Base-by-base conservation (phyloP, 768 basidiomycete species). In the Inosperma sp. region DNA sequence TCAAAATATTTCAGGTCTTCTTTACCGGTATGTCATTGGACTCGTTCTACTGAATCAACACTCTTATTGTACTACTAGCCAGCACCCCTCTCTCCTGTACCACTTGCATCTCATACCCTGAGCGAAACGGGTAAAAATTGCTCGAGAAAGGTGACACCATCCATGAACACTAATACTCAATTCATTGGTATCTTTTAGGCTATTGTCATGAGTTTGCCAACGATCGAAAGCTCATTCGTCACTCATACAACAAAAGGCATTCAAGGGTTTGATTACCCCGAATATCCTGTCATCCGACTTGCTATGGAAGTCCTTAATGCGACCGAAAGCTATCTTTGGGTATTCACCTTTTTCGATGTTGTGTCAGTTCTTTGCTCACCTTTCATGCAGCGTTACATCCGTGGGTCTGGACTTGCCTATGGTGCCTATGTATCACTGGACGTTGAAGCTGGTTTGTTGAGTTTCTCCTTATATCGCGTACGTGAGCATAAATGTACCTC, bases 401-500 rank as follows among this genome's bases (percentile, higher is more conserved):
- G 96, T 34, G 96, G 96, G 6, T 86, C 91, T 49, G 96, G 96
- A 17, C 71, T 99, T 27, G 96, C 96, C 4, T 98, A 96, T 57
- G 91, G 93, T n/a, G 91, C 91, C 22, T 82, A 82, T 59, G 74
- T 86, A 26, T 75, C 76, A 0, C 64, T 84, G 26, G 91, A 94
- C 58, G 71, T 83, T 26, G 93, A 96, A 68, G 76, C 84, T 19
- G 92, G 92, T 2, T 68, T 86, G 9, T 68, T 92, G 22, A 81
- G 68, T 44, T 94, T 93, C 68, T 76, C 79, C 12, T 72, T 94
- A 3, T 94, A 92, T 62, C 77, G 91, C 44, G 88, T 86, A 71
- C 16, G 48, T 49, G 23, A 51, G 83, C 67, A 25, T 13, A 14
- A 17, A n/a, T n/a, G n/a, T 12, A 34, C 31, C 14, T 10, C 22